phyloP scores from a whole-genome alignment of 441 rosid genomes.

The Aquilaria agallochum region DNA sequence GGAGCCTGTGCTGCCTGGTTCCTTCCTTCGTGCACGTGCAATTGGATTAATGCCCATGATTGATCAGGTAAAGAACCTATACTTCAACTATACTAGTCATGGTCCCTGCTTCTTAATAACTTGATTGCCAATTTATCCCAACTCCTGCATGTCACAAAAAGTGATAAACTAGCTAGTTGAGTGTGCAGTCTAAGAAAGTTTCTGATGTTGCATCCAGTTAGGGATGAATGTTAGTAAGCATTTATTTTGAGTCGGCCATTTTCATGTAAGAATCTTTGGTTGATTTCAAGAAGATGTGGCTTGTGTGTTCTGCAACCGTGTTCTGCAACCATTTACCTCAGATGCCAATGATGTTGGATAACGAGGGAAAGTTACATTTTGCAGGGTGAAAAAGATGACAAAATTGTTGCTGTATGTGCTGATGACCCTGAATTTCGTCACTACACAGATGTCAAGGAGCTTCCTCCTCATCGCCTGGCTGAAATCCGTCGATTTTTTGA shows the following conservation, averaged over 20 bases:
- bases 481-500: conserved; percentile 98
- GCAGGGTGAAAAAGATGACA: conserved; percentile 98
- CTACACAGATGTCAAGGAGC: conserved; percentile 86
- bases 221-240: too few species aligned
- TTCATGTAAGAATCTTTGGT: too few species aligned
- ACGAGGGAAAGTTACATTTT: conserved; percentile 9
- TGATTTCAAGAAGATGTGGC: too few species aligned
- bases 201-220: not conserved
- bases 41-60: conserved; percentile 99
- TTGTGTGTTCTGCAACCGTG: not conserved
- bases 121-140: too few species aligned
- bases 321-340: conserved; percentile 1
- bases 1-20: conserved; percentile 95
- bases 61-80: conserved; percentile 54
- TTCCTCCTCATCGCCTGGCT: conserved; percentile 97
- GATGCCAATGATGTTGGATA: not conserved
- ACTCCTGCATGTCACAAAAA: too few species aligned
- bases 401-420: conserved; percentile 97
- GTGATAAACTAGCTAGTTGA: too few species aligned
- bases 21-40: conserved; percentile 96
- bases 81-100: conserved; percentile 4
- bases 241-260: too few species aligned
- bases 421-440: conserved; percentile 99
- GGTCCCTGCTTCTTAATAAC: not conserved
- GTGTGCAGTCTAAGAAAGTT: not conserved